Percentiles rank a stretch among this genome's conserved stretches.
These are phyloP conservation scores for Colletotrichum simmondsii DNA, from an alignment of 2,329 filamentous ascomycete species.

Conservation along the genomic window DNA sequence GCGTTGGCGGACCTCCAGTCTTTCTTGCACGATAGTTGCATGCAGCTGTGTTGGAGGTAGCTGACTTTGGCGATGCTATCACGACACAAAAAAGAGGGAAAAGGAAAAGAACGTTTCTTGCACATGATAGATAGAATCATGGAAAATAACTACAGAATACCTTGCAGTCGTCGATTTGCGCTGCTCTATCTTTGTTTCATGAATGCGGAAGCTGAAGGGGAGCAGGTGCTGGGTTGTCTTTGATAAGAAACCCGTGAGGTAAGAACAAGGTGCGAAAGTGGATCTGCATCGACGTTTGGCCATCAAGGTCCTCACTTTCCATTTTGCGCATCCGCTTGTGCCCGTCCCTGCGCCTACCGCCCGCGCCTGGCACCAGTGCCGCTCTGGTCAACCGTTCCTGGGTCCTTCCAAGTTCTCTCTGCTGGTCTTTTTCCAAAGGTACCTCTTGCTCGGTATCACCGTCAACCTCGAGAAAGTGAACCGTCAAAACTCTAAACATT, in stretches of 20 bases:
- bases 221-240: background rate
- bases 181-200: background rate
- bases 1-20: background rate
- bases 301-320: conserved; percentile 32
- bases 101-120: no score
- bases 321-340: conserved; percentile 5
- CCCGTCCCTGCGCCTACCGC: background rate
- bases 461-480: background rate
- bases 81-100: no score
- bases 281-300: conserved; percentile 3
- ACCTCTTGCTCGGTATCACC: background rate
- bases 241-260: conserved; percentile 23
- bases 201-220: background rate
- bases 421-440: background rate
- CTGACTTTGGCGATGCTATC: no score
- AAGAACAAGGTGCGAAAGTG: conserved; percentile 19
- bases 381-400: conserved; percentile 19
- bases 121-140: no score
- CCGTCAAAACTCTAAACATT: conserved; percentile 7
- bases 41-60: no score
- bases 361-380: background rate
- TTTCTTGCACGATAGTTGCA: background rate
- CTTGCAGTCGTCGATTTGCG: background rate
- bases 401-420: background rate
- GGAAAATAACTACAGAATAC: no score